phyloP scores from a whole-genome alignment of 768 basidiomycete species.

The Termitomyces sp. region DNA sequence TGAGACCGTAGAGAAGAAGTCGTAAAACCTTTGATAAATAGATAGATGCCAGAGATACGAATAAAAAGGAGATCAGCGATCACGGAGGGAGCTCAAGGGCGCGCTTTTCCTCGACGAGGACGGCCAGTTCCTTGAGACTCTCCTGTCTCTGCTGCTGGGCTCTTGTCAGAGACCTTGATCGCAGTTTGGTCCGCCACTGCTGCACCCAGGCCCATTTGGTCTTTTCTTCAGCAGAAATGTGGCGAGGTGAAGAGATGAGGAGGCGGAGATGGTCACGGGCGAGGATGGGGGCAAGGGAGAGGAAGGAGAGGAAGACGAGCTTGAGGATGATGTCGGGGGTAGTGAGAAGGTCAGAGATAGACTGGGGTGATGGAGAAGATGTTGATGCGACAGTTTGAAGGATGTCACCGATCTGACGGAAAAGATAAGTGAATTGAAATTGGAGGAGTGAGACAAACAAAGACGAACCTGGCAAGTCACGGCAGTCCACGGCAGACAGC shows the following conservation, averaged over 20 bases:
- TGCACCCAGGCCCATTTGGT: conserved; percentile 60
- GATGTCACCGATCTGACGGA: conserved; percentile 74
- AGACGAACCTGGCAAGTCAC: conserved; percentile 78
- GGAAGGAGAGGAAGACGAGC: conserved; percentile 72
- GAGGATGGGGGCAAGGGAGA: conserved; percentile 85
- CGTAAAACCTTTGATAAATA: conserved; percentile 16
- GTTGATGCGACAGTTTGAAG: conserved; percentile 77
- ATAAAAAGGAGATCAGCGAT: conserved; percentile 9
- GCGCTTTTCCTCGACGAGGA: conserved; percentile 54
- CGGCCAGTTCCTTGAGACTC: conserved; percentile 40
- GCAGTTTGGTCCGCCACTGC: conserved; percentile 61
- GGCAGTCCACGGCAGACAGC: conserved; percentile 83
- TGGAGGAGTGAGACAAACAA: conserved; percentile 13
- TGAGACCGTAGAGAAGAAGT: conserved; percentile 5
- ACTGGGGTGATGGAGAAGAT: conserved; percentile 65
- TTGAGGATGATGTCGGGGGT: conserved; percentile 83
- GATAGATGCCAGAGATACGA: conserved; percentile 7
- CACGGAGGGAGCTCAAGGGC: conserved; percentile 34
- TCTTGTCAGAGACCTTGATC: conserved; percentile 45
- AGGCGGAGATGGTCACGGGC: conserved; percentile 61
- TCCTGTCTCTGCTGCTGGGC: conserved; percentile 40
- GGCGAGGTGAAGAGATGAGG: conserved; percentile 35
- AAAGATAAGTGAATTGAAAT: conserved; percentile 8
- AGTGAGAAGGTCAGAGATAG: conserved; percentile 78
- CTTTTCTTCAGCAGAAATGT: conserved; percentile 17